Percentiles rank a stretch among this genome's conserved stretches.
phyloP scores from a whole-genome alignment of 495 filamentous ascomycete species.

The Penicillium waksmanii region DNA sequence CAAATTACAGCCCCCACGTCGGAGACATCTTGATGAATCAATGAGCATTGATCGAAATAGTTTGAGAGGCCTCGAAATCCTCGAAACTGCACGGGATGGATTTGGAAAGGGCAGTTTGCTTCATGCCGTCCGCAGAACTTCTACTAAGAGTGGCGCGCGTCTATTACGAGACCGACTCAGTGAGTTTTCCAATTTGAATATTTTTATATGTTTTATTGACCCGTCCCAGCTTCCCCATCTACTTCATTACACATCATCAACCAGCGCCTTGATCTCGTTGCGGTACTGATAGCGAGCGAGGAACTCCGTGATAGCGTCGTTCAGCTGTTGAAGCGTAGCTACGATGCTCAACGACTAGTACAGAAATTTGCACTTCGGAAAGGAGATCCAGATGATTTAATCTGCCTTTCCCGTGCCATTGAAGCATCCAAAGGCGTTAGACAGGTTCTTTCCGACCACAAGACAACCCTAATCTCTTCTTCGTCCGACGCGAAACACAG shows the following conservation, averaged over 20 bases:
- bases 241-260: slow-evolving; percentile 81
- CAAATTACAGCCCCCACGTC: slow-evolving; percentile 81
- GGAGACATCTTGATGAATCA: slow-evolving; percentile 69
- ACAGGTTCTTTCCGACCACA: slow-evolving; percentile 41
- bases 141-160: slow-evolving; percentile 86
- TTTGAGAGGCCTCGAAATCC: slow-evolving; percentile 86
- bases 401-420: slow-evolving; percentile 81
- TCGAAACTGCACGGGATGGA: slow-evolving; percentile 76
- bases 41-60: slow-evolving; percentile 93
- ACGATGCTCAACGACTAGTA: slow-evolving; percentile 86
- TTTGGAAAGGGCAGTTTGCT: slow-evolving; percentile 80
- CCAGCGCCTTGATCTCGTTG: slow-evolving; percentile 79
- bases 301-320: slow-evolving; percentile 69
- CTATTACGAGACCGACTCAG: slow-evolving; percentile 82
- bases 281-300: slow-evolving; percentile 64
- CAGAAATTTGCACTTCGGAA: slow-evolving; percentile 91
- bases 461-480: slow-evolving; percentile 6
- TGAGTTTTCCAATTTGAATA: slow-evolving; percentile 37
- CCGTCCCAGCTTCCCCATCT: slow-evolving; percentile 68
- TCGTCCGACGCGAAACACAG: slow-evolving; percentile 31
- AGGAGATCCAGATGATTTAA: slow-evolving; percentile 92
- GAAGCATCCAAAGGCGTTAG: slow-evolving; percentile 74
- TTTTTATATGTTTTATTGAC: slow-evolving; percentile 11
- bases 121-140: slow-evolving; percentile 84
- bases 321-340: slow-evolving; percentile 70